Base-by-base conservation (phyloP, 805 yeast genomes). In the Cyberlindnera americana region DNA sequence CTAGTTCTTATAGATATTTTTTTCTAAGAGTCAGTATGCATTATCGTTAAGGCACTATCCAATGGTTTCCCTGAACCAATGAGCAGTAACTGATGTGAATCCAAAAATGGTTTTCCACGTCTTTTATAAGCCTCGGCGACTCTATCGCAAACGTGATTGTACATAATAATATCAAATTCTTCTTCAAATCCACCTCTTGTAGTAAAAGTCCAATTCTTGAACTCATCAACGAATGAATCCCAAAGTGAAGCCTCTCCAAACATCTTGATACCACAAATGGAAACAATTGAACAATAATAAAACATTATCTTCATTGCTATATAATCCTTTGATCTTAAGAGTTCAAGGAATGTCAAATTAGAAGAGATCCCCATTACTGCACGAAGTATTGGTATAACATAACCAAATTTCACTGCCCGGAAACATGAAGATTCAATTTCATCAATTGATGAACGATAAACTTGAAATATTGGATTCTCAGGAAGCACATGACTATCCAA, bases 231-330 rank as follows among this genome's bases (percentile, higher is more conserved):
- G 15, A 37, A 53, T 5, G 44, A 29, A 24, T 54, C 52, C 57
- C 57, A 54, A 1, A 50, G 37, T 22, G 50, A 42, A 5, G 40
- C 33, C 19, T 38, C 46, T 5, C 15, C 18, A 19, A 45, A 45
- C 31, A 54, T 37, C 37, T 47, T 50, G 31, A 54, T 49, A 5
- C 49, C 53, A 17, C 50, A 49, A 6, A 45, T 40, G 3, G 57
- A 53, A 14, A 54, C 44, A 6, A 54, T 30, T 7, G 46, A 33
- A 35, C 53, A 47, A 29, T 33, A 44, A 19, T 47, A 43, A 26
- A 37, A 52, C 42, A 53, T 37, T 23, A 52, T 43, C 40, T 54
- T 54, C 48, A 50, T 25, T 3, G 54, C 50, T 8, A 47, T 30
- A 27, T 47, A 47, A 26, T 53, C 56, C 22, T 29, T 40, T 1